Evolutionary conservation across 129 eudicot species (phyloP), one percentile per base, ranked within the genome.

Genomic region (Centrapalus pauciflorus): DNA sequence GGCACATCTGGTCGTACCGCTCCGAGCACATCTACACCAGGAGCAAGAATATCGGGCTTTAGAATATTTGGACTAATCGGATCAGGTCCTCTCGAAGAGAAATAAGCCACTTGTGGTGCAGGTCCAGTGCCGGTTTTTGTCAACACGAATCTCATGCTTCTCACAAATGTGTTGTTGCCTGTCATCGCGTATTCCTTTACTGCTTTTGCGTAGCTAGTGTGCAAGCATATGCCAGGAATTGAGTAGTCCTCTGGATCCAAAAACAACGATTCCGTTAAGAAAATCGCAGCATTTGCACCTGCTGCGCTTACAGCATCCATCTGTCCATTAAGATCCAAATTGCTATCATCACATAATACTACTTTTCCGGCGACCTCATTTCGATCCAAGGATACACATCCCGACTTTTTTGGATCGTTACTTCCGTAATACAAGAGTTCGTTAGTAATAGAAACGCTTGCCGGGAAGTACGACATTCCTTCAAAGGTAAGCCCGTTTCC

Each of bases 41-140:
- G 87, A 21, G 87, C 91, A 43, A 76, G 80, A n/a, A 85, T 71
- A 35, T 81, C 91, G 0, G 87, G 91, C 63, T 82, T 85, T 27
- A 85, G 12, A 52, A 82, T 51, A 2, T 37, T 35, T 0, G 78
- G 85, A 48, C 38, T 81, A 9, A 72, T 27, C 1, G 79, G 79
- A 25, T 68, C 71, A 0, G 87, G 91, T 35, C 91, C 87, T 14
- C 87, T 45, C 8, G 83, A 83, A n/a, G 85, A 76, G 66, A 64
- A 80, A 4, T 12, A 40, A 0, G 85, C 67, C 1, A 83, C 74
- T 41, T 76, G 51, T 4, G 87, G 90, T 14, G 87, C 84, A 0
- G 80, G 82, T 21, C 70, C 83, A 0, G 78, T 58, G 12, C 85
- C 82, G 2, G 70, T 14, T 30, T 70, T 45, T 0, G 87, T 85